Evolutionary conservation across 805 yeast species (phyloP), one percentile per base, ranked within the genome.

Genomic region (Ogataea allantospora): DNA sequence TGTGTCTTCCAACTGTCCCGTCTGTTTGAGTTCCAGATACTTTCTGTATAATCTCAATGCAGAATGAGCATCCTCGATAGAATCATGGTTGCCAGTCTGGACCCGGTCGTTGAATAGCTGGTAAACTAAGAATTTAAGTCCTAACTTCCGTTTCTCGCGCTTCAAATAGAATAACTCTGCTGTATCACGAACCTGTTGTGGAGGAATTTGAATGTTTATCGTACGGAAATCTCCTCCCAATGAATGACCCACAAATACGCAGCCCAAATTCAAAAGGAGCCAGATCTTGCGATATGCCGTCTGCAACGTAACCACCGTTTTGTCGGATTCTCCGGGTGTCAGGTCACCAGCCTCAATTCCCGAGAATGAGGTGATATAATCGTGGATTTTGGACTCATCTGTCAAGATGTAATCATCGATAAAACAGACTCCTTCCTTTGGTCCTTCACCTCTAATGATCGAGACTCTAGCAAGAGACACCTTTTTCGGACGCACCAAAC

Each of bases 331-430:
- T 5, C 57, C 55, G 1, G 91, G 85, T 55, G 88, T 87, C 44
- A 93, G 67, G 61, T 95, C 99, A 1, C 95, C 96, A 0, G 82
- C 83, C 50, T 85, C 88, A 36, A 93, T 89, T n/a, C 99, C 99
- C 9, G 96, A 88, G 51, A 75, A 93, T 9, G 80, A 78, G 0
- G 99, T 95, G 47, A 91, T 68, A 54, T 93, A 89, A 60, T 93
- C 95, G 37, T 82, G 77, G 36, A 93, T 82, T 16, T 69, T 76
- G 14, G 51, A 34, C 34, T 76, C 78, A 14, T 75, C 74, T 22
- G 88, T 85, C 6, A 80, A 79, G 48, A 93, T 85, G 55, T 89
- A 88, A 57, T 93, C 99, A 58, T 93, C 99, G 44, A 93, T 85
- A 53, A 93, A 87, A 5, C 96, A 88, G 2, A 70, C 72, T 0